These are phyloP conservation scores for Stagonosporopsis vannaccii DNA, from an alignment of 2,329 filamentous ascomycete genomes.

Conservation along the genomic window DNA sequence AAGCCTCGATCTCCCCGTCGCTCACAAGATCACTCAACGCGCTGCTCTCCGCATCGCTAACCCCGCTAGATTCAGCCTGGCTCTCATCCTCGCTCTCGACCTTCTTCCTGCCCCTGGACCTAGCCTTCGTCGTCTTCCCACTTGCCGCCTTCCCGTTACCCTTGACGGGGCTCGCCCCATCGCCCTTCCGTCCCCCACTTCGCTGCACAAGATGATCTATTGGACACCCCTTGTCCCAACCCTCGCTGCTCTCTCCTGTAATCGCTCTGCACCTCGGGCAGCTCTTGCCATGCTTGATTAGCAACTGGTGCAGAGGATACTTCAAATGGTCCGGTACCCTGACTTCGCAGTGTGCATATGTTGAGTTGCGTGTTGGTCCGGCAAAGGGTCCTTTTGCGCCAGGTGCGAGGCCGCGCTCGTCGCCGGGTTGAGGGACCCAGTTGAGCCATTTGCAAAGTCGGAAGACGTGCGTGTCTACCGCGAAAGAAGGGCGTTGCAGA, in stretches of 20 bases:
- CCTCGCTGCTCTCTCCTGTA: conserved; percentile 66
- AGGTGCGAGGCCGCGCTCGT: conserved; percentile 41
- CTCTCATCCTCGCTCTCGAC: conserved; percentile 34
- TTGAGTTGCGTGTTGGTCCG: conserved; percentile 58
- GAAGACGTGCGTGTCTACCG: conserved; percentile 72
- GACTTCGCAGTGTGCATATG: conserved; percentile 67
- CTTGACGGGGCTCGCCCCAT: conserved; percentile 19
- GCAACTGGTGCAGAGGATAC: conserved; percentile 67
- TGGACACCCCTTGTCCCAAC: conserved; percentile 69
- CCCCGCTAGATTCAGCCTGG: conserved; percentile 35
- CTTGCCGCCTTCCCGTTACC: conserved; percentile 18
- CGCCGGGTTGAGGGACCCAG: conserved; percentile 62
- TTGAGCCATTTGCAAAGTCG: conserved; percentile 67
- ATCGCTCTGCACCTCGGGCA: conserved; percentile 68
- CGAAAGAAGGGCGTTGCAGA: conserved; percentile 68
- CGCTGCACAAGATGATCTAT: conserved; percentile 69
- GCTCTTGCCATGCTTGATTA: conserved; percentile 68
- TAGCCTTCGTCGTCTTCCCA: conserved; percentile 22
- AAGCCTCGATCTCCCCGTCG: conserved; percentile 7
- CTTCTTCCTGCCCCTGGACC: conserved; percentile 20
- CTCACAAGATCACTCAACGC: conserved; percentile 16
- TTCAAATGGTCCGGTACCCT: conserved; percentile 68
- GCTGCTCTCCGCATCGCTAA: conserved; percentile 37
- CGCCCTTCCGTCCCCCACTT: conserved; percentile 62
- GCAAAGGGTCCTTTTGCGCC: conserved; percentile 51